Percentiles rank a stretch among this genome's conserved stretches.
Evolutionary conservation across 148 eudicot genomes (phyloP).

Genomic region (Diospyros lotus): DNA sequence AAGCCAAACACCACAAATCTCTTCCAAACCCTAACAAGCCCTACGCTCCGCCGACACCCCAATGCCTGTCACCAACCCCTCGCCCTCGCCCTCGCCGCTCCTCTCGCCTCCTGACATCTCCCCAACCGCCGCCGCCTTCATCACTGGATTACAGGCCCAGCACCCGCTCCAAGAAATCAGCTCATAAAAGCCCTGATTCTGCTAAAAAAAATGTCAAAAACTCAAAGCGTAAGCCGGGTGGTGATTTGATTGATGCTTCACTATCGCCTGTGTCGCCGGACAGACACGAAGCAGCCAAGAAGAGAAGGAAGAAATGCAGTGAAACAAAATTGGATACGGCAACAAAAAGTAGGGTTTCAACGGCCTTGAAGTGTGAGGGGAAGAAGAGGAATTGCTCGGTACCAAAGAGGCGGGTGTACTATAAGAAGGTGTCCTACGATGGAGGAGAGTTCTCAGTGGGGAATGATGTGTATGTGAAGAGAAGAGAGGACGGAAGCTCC

Average conservation of each 20-base stretch:
- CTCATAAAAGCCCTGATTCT: background rate
- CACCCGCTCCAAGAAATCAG: background rate
- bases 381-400: constrained; percentile 28
- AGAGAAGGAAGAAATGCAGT: constrained; percentile 6
- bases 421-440: constrained; percentile 69
- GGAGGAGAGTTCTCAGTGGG: constrained; percentile 75
- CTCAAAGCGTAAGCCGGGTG: constrained; percentile 1
- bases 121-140: too few relatives aligned
- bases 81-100: constrained; percentile 32
- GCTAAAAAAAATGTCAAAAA: constrained; percentile 11
- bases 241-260: background rate
- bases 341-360: constrained; percentile 10
- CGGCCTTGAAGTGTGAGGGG: constrained; percentile 16
- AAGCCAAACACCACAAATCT: constrained; percentile 14
- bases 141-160: constrained; percentile 29
- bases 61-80: constrained; percentile 30
- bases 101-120: constrained; percentile 20
- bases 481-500: constrained; percentile 68
- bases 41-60: constrained; percentile 51
- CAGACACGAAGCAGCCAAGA: background rate
- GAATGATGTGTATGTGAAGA: constrained; percentile 79
- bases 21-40: constrained; percentile 10
- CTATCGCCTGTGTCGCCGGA: constrained; percentile 47
- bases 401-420: constrained; percentile 59
- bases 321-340: background rate